Conservation (phyloP, 306 rosid species). For the Vachellia pachyceras region DNA sequence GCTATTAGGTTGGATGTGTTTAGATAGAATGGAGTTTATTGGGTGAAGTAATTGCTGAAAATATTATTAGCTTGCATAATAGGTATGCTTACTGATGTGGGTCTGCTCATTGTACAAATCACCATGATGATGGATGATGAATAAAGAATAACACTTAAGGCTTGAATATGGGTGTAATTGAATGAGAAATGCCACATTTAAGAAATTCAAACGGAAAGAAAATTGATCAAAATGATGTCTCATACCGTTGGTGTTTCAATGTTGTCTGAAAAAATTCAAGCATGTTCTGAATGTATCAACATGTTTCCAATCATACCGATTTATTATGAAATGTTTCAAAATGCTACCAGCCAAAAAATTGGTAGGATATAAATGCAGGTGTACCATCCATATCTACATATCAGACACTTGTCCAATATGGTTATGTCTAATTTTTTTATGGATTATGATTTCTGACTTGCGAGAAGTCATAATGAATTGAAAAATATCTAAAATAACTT, state of each 20-base stretch:
- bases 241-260: background rate
- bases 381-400: background rate
- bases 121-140: no score
- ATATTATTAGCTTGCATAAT: background rate
- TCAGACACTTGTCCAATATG: background rate
- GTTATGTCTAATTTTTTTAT: background rate
- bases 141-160: background rate
- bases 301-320: background rate
- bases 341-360: background rate
- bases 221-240: background rate
- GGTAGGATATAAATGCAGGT: background rate
- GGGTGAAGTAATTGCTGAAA: background rate
- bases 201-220: background rate
- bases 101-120: no score
- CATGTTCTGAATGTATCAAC: background rate
- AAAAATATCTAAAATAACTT: constrained; percentile 14
- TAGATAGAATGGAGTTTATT: background rate
- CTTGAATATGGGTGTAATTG: background rate
- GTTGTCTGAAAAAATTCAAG: background rate
- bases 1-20: background rate
- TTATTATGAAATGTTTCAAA: background rate
- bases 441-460: background rate
- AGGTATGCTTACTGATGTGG: background rate
- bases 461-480: constrained; percentile 18
- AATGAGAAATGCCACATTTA: background rate